Evolutionary conservation across 2,329 filamentous ascomycete genomes (phyloP).

Genomic region (Beauveria varroae): DNA sequence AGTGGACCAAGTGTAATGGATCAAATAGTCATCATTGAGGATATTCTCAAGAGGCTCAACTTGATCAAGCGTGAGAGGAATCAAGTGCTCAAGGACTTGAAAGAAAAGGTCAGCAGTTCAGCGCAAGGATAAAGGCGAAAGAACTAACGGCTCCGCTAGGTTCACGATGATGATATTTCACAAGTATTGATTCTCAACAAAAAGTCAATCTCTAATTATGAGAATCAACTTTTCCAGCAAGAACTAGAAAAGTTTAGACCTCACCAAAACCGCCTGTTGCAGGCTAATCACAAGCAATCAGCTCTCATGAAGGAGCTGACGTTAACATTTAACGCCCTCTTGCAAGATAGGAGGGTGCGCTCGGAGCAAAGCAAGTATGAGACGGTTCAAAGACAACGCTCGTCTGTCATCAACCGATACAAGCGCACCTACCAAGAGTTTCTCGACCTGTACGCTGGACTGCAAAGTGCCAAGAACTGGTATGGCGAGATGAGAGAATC

Average conservation of each 20-base stretch:
- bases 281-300: slow-evolving; percentile 92
- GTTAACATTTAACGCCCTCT: slow-evolving; percentile 71
- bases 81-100: slow-evolving; percentile 91
- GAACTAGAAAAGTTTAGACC: slow-evolving; percentile 97
- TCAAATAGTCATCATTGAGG: slow-evolving; percentile 83
- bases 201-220: slow-evolving; percentile 87
- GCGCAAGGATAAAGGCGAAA: not conserved
- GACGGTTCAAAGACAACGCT: slow-evolving; percentile 72
- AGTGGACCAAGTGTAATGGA: slow-evolving; percentile 73
- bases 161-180: slow-evolving; percentile 94
- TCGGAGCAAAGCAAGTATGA: slow-evolving; percentile 96
- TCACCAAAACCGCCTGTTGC: slow-evolving; percentile 82
- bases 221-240: slow-evolving; percentile 85
- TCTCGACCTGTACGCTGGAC: slow-evolving; percentile 76
- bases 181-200: slow-evolving; percentile 97
- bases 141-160: slow-evolving; percentile 40
- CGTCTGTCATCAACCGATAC: slow-evolving; percentile 75
- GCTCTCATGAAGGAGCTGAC: slow-evolving; percentile 93
- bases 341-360: slow-evolving; percentile 90
- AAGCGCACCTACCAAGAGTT: slow-evolving; percentile 90
- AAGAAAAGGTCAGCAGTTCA: slow-evolving; percentile 72
- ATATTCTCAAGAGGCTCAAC: slow-evolving; percentile 83
- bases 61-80: slow-evolving; percentile 85
- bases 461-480: slow-evolving; percentile 84
- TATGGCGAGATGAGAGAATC: slow-evolving; percentile 95